Evolutionary conservation across 208 protist species (phyloP), one percentile per base, ranked within the genome.

Genomic region (Eutreptiella sp.): DNA sequence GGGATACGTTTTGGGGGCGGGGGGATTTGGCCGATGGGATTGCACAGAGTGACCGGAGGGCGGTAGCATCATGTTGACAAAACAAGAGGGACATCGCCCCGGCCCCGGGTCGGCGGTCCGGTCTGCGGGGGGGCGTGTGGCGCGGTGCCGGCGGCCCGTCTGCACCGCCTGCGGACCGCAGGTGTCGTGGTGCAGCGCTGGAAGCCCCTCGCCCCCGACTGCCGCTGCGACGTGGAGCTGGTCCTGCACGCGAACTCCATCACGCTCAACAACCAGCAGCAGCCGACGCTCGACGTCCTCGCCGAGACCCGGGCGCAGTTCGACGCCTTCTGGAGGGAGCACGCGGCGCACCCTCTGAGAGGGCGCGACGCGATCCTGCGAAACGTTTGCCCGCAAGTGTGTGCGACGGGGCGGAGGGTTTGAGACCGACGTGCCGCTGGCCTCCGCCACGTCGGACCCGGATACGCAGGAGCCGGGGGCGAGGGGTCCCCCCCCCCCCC

Each of bases 171-270:
- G n/a, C n/a, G n/a, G n/a, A n/a, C n/a, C n/a, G 46, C n/a, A 31
- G 55, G 29, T 19, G 16, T 68, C 21, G 33, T 59, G 14, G 27
- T 38, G 1, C 43, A 70, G 38, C 42, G 68, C 52, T 70, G 54
- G 63, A 63, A 63, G 60, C 3, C 46, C 2, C 27, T 68, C 0
- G 29, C 14, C 38, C 14, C n/a, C 16, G 62, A 50, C 23, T 24
- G 21, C 4, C 28, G 66, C 14, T 66, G 47, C 29, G 11, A 2
- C 16, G 34, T 75, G 16, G 70, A 75, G n/a, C 38, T 77, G n/a
- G 63, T 73, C 14, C 4, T 90, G 19, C 19, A 41, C 0, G 78
- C 76, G 24, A 90, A 89, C 43, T n/a, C 69, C 35, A 29, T 90
- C 1, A 29, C 29, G 1, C 63, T 89, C 1, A 74, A 73, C 52